Evolutionary conservation across 1,139 yeast species (phyloP).

Genomic region (Scheffersomyces lignicola): DNA sequence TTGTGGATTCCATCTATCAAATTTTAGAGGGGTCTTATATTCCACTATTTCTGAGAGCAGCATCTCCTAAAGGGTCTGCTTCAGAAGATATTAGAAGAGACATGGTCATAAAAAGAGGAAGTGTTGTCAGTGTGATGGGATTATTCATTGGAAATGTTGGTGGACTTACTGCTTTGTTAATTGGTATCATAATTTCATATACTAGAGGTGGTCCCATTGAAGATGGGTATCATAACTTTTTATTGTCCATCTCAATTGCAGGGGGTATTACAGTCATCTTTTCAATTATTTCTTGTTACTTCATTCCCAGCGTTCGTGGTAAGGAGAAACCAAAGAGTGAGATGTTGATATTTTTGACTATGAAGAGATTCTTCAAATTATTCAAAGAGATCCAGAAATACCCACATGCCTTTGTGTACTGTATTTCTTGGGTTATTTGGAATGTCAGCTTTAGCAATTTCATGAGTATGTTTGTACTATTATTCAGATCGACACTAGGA

Average conservation of each 20-base stretch:
- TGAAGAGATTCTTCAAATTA: slow-evolving; percentile 26
- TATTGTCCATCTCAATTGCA: slow-evolving; percentile 43
- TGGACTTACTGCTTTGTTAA: slow-evolving; percentile 38
- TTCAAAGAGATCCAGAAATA: slow-evolving; percentile 27
- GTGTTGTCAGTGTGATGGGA: slow-evolving; percentile 42
- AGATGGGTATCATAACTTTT: slow-evolving; percentile 35
- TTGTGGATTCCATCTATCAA: slow-evolving; percentile 36
- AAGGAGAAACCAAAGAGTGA: slow-evolving; percentile 25
- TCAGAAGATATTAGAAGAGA: slow-evolving; percentile 27
- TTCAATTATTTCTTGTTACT: slow-evolving; percentile 25
- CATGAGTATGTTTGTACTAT: slow-evolving; percentile 34
- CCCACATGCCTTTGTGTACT: slow-evolving; percentile 39
- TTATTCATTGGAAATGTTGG: slow-evolving; percentile 39
- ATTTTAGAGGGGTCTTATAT: slow-evolving; percentile 45
- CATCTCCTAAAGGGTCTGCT: slow-evolving; percentile 15
- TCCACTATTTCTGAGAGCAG: slow-evolving; percentile 43
- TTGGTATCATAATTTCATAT: slow-evolving; percentile 42
- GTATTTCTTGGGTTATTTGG: slow-evolving; percentile 49
- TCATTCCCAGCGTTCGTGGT: slow-evolving; percentile 35
- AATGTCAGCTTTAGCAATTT: slow-evolving; percentile 40
- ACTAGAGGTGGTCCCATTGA: slow-evolving; percentile 24
- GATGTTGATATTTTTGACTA: slow-evolving; percentile 22
- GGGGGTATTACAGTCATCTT: slow-evolving; percentile 36
- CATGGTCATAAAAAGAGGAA: slow-evolving; percentile 32
- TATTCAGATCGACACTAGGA: slow-evolving; percentile 45